Base-by-base conservation (phyloP, 2,329 filamentous ascomycete genomes). In the Botryosphaeria dothidea region DNA sequence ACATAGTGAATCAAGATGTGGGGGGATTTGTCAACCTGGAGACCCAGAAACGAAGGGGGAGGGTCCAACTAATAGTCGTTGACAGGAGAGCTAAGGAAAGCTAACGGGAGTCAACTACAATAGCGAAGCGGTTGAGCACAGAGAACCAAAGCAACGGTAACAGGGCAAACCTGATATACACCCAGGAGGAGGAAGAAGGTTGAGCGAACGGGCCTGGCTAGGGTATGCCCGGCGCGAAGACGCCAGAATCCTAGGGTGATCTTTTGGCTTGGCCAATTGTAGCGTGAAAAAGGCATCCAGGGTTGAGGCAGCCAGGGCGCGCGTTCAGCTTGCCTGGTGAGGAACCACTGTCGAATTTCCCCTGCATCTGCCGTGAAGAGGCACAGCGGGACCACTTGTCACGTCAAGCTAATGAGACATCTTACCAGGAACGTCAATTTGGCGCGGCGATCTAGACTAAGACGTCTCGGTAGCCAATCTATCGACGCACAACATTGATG, bases 1-100 rank as follows among this genome's bases (percentile, higher is more conserved):
- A 68, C 67, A 68, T 68, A 8, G 21, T 67, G 52, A 29, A 29
- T 4, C 43, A 29, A 29, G 54, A 41, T 29, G 29, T 19, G 21
- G 29, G 19, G 43, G 11, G 41, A 46, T 23, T 46, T 46, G 38
- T 60, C 41, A 48, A 8, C 8, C 5, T 46, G 23, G 3, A 23
- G 23, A 60, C 38, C 27, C 38, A 23, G 29, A 31, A 34, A 34
- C 17, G 56, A 60, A 41, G 27, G 56, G 31, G 13, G 27, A 60
- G 41, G 38, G 27, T 4, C n/a, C 17, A 46, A 25, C 38, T 46
- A 60, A 60, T 34, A 43, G 56, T 34, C 21, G 19, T 23, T 58
- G 56, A 21, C 41, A 60, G 27, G n/a, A 9, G 29, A 21, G 27
- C 29, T 36, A 52, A 27, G 29, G 19, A 27, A 21, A 46, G 56